Conservation (phyloP, 2,329 filamentous ascomycete genomes). For the Metarhizium brunneum region DNA sequence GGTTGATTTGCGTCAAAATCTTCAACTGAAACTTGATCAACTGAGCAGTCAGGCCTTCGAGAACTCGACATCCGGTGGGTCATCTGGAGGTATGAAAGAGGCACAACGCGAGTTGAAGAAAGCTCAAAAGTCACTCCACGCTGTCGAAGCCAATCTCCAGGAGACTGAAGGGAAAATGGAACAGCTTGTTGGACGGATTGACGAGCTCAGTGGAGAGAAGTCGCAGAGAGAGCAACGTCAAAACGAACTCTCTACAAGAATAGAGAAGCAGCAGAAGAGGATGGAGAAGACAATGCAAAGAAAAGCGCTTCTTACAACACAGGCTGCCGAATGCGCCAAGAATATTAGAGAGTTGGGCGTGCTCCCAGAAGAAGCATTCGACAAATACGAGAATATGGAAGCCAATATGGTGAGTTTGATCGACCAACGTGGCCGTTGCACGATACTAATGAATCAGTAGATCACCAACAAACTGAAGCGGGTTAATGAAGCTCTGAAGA, state of each 20-base stretch:
- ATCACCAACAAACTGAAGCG: slow-evolving; percentile 69
- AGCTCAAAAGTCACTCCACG: slow-evolving; percentile 56
- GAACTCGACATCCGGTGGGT: slow-evolving; percentile 47
- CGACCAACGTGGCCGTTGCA: not conserved
- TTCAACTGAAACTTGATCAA: slow-evolving; percentile 80
- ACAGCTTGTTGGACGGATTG: slow-evolving; percentile 37
- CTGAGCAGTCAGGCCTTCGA: slow-evolving; percentile 71
- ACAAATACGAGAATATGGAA: slow-evolving; percentile 78
- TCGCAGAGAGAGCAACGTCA: slow-evolving; percentile 60
- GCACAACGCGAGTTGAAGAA: slow-evolving; percentile 75
- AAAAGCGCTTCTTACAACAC: slow-evolving; percentile 68
- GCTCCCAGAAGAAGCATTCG: slow-evolving; percentile 86
- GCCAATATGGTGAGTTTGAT: slow-evolving; percentile 55
- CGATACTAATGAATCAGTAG: slow-evolving; percentile 19
- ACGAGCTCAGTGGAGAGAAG: slow-evolving; percentile 45
- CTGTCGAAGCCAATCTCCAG: slow-evolving; percentile 58
- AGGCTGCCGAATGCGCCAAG: slow-evolving; percentile 71
- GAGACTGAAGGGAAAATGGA: slow-evolving; percentile 69
- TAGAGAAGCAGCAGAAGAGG: slow-evolving; percentile 77
- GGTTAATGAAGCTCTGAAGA: slow-evolving; percentile 86
- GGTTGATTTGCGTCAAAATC: slow-evolving; percentile 78
- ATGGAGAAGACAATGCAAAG: slow-evolving; percentile 90
- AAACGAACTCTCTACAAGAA: slow-evolving; percentile 65
- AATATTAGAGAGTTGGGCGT: slow-evolving; percentile 91
- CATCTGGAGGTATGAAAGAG: slow-evolving; percentile 61